phyloP scores from a whole-genome alignment of 2,329 filamentous ascomycete species.

The Fusarium bulbicola region DNA sequence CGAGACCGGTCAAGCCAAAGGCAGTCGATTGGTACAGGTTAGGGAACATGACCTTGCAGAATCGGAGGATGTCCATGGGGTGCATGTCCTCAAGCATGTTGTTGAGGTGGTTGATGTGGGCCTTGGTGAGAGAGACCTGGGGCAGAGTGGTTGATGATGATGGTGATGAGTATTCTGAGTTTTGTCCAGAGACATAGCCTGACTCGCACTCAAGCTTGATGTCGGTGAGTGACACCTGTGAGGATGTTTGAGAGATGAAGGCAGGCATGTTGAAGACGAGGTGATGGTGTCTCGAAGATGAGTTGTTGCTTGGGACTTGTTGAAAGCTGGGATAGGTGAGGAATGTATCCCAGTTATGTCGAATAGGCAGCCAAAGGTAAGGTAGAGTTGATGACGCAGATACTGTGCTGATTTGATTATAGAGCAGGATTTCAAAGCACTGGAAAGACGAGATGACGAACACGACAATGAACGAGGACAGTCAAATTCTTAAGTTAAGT shows the following conservation, averaged over 20 bases:
- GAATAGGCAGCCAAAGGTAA: conserved; percentile 12
- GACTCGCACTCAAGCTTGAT: conserved; percentile 72
- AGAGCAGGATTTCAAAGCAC: conserved; percentile 33
- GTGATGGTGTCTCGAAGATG: conserved; percentile 9
- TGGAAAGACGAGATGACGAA: conserved; percentile 33
- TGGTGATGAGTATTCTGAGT: conserved; percentile 52
- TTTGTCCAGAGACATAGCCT: conserved; percentile 75
- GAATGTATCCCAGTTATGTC: conserved; percentile 35
- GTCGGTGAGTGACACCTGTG: conserved; percentile 51
- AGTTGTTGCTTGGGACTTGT: conserved; percentile 35
- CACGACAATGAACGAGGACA: conserved; percentile 33
- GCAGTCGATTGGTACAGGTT: conserved; percentile 88
- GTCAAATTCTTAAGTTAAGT: conserved; percentile 40
- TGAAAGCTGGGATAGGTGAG: conserved; percentile 24
- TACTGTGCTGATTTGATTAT: conserved; percentile 35
- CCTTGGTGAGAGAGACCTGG: conserved; percentile 83
- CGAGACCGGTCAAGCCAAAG: conserved; percentile 82
- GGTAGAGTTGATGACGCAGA: conserved; percentile 38
- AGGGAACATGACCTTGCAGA: conserved; percentile 91
- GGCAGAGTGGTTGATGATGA: conserved; percentile 62
- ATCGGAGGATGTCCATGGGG: conserved; percentile 89
- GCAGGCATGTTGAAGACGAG: conserved; percentile 48
- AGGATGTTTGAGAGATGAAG: conserved; percentile 51
- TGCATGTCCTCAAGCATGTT: conserved; percentile 86
- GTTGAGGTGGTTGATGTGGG: conserved; percentile 92